Percentiles rank a stretch among this genome's conserved stretches.
phyloP scores from a whole-genome alignment of 306 rosid genomes.

The Clitoria ternatea region DNA sequence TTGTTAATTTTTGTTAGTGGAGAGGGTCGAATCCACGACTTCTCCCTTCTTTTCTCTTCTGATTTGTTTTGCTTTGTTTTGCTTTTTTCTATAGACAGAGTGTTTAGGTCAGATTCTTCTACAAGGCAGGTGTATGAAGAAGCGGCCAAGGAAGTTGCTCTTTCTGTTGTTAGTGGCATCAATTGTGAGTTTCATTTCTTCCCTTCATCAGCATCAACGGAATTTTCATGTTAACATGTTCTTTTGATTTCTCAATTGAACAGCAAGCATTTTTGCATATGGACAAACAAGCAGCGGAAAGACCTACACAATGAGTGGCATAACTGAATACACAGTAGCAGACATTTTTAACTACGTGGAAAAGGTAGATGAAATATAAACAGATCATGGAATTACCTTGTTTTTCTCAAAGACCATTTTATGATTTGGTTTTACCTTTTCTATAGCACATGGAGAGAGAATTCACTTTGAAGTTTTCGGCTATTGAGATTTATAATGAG shows the following conservation, averaged over 20 bases:
- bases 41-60: constrained; percentile 31
- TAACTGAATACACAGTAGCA: constrained; percentile 73
- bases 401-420: constrained; percentile 19
- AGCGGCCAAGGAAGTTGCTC: constrained; percentile 91
- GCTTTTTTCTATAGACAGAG: constrained; percentile 59
- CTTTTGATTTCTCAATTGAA: background rate
- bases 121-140: constrained; percentile 89
- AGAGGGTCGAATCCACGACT: no score
- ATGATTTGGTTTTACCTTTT: constrained; percentile 26
- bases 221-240: constrained; percentile 4
- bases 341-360: constrained; percentile 70
- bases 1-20: no score
- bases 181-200: constrained; percentile 59
- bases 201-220: constrained; percentile 12
- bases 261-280: constrained; percentile 98
- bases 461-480: constrained; percentile 76
- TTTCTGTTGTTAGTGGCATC: constrained; percentile 87
- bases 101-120: constrained; percentile 68
- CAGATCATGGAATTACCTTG: background rate
- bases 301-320: constrained; percentile 92
- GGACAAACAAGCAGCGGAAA: constrained; percentile 99
- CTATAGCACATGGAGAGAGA: constrained; percentile 83
- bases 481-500: constrained; percentile 96
- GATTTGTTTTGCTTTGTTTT: constrained; percentile 13
- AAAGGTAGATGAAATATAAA: constrained; percentile 43